Evolutionary conservation across 768 basidiomycete genomes (phyloP), one percentile per base, ranked within the genome.

Genomic region (Boletellus emodensis): DNA sequence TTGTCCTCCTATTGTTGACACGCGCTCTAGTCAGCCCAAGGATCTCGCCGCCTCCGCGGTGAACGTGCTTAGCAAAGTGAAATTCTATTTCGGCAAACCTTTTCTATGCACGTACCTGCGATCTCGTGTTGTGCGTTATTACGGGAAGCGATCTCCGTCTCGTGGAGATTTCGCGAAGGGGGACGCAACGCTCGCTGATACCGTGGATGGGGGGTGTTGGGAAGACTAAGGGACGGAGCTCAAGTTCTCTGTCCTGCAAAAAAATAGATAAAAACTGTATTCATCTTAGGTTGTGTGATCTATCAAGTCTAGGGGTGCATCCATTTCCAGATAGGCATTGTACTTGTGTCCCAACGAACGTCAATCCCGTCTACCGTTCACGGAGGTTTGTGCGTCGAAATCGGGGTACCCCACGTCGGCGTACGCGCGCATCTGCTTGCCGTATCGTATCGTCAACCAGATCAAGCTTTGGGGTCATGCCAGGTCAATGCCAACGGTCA

Each of bases 351-450:
- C 20, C 20, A 20, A 20, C 20, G 20, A 20, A 20, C 3, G 20
- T 33, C 33, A 48, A 26, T 35, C 17, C 33, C 22, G 40, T 14
- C 13, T 11, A 4, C 14, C 34, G 33, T 44, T 33, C 20, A 22
- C n/a, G 26, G 26, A 13, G 6, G 30, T 13, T 26, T 7, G 28
- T 1, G 32, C 33, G 34, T 41, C 40, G 28, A 64, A 64, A 42
- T 55, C 36, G 1, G 82, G 78, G 57, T 75, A 84, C 3, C 78
- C 82, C 8, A 84, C 66, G 55, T 86, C 79, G 6, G 75, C 66
- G 71, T 75, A 81, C 1, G 73, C 75, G 37, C 84, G 72, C 71
- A 87, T 75, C 46, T 71, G 68, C 26, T 75, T 73, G 4, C 83
- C 84, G 39, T 84, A 81, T 17, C 65, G 70, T 40, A 87, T 79